Evolutionary conservation across 331 rosid species (phyloP).

Genomic region (Ulmus americana): DNA sequence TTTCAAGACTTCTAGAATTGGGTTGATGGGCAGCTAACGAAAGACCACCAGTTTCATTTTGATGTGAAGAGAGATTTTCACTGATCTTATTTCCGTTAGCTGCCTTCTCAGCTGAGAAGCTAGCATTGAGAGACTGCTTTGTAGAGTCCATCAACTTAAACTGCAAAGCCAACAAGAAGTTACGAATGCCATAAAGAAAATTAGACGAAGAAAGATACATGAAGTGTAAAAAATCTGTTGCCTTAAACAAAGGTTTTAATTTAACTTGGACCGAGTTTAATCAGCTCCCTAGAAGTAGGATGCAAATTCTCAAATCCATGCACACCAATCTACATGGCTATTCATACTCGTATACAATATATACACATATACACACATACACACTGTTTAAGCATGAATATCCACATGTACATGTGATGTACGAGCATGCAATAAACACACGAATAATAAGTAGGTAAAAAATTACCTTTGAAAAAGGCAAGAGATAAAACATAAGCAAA

Average conservation of each 20-base stretch:
- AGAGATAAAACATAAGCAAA: neutral
- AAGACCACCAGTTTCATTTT: slow-evolving; percentile 25
- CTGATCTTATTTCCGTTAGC: slow-evolving; percentile 20
- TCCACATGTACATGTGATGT: too few species aligned
- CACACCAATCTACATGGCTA: neutral
- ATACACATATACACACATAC: too few species aligned
- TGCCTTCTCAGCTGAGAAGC: slow-evolving; percentile 24
- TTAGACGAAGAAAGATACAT: neutral
- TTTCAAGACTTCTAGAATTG: slow-evolving; percentile 26
- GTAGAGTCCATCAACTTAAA: slow-evolving; percentile 31
- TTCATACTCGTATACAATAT: too few species aligned
- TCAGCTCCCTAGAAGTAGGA: too few species aligned
- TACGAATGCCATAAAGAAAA: slow-evolving; percentile 15
- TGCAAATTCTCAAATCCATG: neutral
- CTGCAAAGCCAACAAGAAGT: slow-evolving; percentile 34
- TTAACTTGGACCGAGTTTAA: neutral
- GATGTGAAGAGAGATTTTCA: slow-evolving; percentile 20
- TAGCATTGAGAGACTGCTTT: slow-evolving; percentile 23
- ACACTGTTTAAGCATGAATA: too few species aligned
- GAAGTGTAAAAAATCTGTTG: slow-evolving; percentile 9
- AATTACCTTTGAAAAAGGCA: too few species aligned
- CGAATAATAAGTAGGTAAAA: too few species aligned
- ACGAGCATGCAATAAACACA: too few species aligned
- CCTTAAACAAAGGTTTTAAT: neutral
- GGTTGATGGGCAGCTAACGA: slow-evolving; percentile 29